Conservation (phyloP, 139 green algal species). For the Micractinium conductrix region DNA sequence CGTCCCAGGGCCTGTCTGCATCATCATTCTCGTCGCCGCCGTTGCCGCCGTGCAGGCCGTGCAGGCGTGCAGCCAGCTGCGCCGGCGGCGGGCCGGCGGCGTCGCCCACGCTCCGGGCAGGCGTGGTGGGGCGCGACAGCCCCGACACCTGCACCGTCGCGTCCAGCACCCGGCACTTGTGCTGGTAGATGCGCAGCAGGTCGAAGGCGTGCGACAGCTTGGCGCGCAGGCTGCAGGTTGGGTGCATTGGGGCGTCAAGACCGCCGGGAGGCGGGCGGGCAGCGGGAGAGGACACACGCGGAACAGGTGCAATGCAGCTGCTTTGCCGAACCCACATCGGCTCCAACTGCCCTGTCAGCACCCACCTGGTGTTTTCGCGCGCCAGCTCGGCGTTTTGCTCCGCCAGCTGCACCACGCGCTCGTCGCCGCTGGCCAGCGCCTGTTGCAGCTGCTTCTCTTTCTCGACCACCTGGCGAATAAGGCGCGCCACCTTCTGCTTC, state of each 20-base stretch:
- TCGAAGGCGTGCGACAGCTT: slow-evolving; percentile 50
- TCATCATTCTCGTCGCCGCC: not conserved
- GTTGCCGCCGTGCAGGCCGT: not conserved
- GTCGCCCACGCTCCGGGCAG: not conserved
- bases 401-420: slow-evolving; percentile 2
- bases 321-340: not conserved
- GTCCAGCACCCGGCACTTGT: slow-evolving; percentile 34
- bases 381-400: slow-evolving; percentile 24
- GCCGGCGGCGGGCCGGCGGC: too few species aligned
- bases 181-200: slow-evolving; percentile 49
- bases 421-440: not conserved
- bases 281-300: not conserved
- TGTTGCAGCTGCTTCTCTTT: slow-evolving; percentile 18
- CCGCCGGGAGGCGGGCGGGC: not conserved
- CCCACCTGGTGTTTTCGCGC: slow-evolving; percentile 41
- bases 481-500: slow-evolving; percentile 47
- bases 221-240: slow-evolving; percentile 29
- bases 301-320: not conserved
- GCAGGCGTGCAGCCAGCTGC: not conserved
- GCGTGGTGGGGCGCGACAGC: not conserved
- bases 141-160: not conserved
- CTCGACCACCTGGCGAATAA: slow-evolving; percentile 46
- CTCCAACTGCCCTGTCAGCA: not conserved
- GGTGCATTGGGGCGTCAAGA: not conserved
- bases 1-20: too few species aligned